Conservation (phyloP, 495 filamentous ascomycete species). For the Neurospora tetrasperma region DNA sequence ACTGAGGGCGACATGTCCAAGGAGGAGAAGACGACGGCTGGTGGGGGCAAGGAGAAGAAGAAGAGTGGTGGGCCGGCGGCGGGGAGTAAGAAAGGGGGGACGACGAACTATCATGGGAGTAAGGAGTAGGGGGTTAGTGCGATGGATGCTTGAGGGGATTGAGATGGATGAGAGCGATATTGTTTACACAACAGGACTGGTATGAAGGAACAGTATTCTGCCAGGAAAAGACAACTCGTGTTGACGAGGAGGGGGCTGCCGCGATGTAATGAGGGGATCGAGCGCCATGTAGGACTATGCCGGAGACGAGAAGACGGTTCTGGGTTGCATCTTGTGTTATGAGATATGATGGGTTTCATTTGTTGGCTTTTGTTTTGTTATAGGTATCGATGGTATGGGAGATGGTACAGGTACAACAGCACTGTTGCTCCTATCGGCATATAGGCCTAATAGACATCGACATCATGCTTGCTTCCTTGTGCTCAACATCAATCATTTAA, state of each 20-base stretch:
- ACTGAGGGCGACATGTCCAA: not conserved
- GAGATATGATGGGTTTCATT: not conserved
- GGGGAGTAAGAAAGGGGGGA: constrained; percentile 15
- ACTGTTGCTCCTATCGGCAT: not conserved
- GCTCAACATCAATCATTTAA: not conserved
- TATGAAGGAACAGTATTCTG: not conserved
- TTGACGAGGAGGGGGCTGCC: not conserved
- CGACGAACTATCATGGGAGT: constrained; percentile 9
- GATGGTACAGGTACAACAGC: not conserved
- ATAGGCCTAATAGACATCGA: not conserved
- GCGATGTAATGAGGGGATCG: too few relatives aligned
- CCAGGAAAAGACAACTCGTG: not conserved
- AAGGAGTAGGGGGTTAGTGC: not conserved
- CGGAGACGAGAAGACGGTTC: not conserved
- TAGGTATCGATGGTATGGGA: not conserved
- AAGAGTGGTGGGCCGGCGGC: constrained; percentile 2
- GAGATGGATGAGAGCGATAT: not conserved
- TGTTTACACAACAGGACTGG: not conserved
- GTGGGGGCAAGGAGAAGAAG: constrained; percentile 4
- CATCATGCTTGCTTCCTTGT: not conserved
- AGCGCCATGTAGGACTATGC: not conserved
- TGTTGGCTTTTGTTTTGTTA: not conserved
- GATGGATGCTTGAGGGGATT: not conserved
- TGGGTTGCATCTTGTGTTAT: not conserved
- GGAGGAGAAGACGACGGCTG: not conserved